Base-by-base conservation (phyloP, 305 asterid species). In the Fraxinus paxiana region DNA sequence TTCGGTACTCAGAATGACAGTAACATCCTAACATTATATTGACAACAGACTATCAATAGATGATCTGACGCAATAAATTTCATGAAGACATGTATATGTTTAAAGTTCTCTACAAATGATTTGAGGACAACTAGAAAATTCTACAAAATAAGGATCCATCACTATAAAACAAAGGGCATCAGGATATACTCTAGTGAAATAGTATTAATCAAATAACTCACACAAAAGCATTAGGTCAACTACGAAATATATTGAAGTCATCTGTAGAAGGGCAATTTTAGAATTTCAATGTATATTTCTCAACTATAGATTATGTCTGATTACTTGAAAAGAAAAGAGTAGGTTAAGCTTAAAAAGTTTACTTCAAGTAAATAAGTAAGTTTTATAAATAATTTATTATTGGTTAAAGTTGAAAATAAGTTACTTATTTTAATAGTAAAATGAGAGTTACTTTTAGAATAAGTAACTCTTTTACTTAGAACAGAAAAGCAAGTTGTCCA, bases 1-100 rank as follows among this genome's bases (percentile, higher is more conserved):
- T 82, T 96, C 97, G 7, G 98, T 92, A 72, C 94, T 92, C 90
- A 96, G 88, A 82, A 96, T 92, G 92, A 92, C 86, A 31, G 94
- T 82, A 83, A 96, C 86, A 77, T 92, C 97, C 98, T 96, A 84
- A 65, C 76, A 88, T 70, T 77, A 84, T 81, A 81, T 80, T 18
- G 33, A 81, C 6, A 26, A 65, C 9, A 65, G 18, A 10, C 5
- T 65, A 26, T 65, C 34, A 65, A 22, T 26, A 65, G 33, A 26
- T 63, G 71, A 61, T 63, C 17, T 10, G 13, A 24, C 31, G 0
- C 17, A 63, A 63, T 10, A 63, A 10, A 63, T 24, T 20, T 63
- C 33, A 3, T 63, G 35, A 17, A 0, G 35, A 26, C 35, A 24
- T 10, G 72, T 10, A 63, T 12, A 26, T 24, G 72, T 63, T 63